These are phyloP conservation scores for Sextonia rubra DNA, from an alignment of 164 flowering plant genomes.

Conservation along the genomic window DNA sequence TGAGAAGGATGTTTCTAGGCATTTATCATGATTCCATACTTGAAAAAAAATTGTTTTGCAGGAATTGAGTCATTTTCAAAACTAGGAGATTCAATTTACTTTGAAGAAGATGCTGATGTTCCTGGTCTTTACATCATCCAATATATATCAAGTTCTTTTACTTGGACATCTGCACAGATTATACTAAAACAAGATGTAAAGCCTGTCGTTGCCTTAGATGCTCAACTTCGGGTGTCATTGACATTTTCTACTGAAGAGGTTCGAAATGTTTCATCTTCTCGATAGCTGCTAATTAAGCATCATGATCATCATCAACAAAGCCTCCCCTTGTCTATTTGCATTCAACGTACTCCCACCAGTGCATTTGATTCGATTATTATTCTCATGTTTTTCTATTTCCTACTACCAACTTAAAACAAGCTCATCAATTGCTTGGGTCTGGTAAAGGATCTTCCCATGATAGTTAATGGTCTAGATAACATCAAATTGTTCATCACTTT, in stretches of 20 bases:
- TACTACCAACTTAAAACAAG: too few relatives aligned
- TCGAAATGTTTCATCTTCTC: not conserved
- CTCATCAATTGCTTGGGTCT: too few relatives aligned
- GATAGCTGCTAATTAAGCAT: not conserved
- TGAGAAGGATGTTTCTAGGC: too few relatives aligned
- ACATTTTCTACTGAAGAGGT: constrained; percentile 48
- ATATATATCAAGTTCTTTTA: constrained; percentile 69
- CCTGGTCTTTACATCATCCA: constrained; percentile 71
- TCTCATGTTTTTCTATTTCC: too few relatives aligned
- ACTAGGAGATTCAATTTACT: constrained; percentile 94
- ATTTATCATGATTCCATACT: too few relatives aligned
- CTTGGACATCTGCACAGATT: constrained; percentile 61
- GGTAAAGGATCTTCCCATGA: too few relatives aligned
- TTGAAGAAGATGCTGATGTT: constrained; percentile 50
- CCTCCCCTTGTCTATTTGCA: too few relatives aligned
- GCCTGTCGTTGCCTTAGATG: constrained; percentile 62
- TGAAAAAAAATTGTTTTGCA: constrained; percentile 20
- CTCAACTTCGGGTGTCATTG: constrained; percentile 45
- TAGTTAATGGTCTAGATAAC: too few relatives aligned
- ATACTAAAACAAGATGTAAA: constrained; percentile 52
- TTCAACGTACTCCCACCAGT: too few relatives aligned
- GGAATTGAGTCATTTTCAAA: constrained; percentile 96
- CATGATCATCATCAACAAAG: too few relatives aligned
- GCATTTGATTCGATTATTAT: too few relatives aligned
- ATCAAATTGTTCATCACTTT: not conserved